Evolutionary conservation across 2,329 filamentous ascomycete species (phyloP).

Genomic region (Pyrenochaeta sp.): DNA sequence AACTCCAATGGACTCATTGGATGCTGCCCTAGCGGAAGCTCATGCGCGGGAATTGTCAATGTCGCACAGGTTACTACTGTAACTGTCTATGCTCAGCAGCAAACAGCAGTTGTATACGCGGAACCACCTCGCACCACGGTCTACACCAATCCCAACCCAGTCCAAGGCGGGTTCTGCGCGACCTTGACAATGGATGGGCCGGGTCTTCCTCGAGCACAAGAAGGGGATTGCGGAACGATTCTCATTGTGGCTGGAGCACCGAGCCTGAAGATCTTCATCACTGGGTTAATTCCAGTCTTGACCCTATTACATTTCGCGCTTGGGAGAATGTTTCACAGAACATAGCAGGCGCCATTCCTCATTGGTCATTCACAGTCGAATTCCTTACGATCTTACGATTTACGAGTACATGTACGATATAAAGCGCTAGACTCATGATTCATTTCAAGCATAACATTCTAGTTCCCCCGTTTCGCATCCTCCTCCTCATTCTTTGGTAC

Average conservation of each 20-base stretch:
- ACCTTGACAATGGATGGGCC: conserved; percentile 47
- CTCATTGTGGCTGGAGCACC: conserved; percentile 39
- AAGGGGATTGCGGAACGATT: conserved; percentile 48
- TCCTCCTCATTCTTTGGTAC: conserved; percentile 63
- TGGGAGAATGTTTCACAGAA: conserved; percentile 34
- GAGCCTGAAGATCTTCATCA: conserved; percentile 24
- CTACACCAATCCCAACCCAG: conserved; percentile 30
- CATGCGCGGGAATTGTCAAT: conserved; percentile 42
- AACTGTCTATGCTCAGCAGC: conserved; percentile 40
- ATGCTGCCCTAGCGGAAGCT: conserved; percentile 47
- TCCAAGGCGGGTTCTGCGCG: conserved; percentile 43
- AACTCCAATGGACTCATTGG: conserved; percentile 45
- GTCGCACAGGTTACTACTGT: conserved; percentile 44
- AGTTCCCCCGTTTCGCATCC: conserved; percentile 58
- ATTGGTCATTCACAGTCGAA: not conserved
- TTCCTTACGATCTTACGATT: conserved; percentile 24
- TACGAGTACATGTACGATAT: conserved; percentile 24
- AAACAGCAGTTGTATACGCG: conserved; percentile 39
- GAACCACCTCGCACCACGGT: conserved; percentile 34
- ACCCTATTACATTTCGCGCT: conserved; percentile 34
- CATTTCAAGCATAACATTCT: conserved; percentile 9
- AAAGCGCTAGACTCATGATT: conserved; percentile 13
- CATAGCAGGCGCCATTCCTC: conserved; percentile 6
- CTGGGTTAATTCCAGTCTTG: conserved; percentile 22
- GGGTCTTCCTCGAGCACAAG: conserved; percentile 39